Evolutionary conservation across 164 flowering plant species (phyloP).

Genomic region (Umbellularia californica): DNA sequence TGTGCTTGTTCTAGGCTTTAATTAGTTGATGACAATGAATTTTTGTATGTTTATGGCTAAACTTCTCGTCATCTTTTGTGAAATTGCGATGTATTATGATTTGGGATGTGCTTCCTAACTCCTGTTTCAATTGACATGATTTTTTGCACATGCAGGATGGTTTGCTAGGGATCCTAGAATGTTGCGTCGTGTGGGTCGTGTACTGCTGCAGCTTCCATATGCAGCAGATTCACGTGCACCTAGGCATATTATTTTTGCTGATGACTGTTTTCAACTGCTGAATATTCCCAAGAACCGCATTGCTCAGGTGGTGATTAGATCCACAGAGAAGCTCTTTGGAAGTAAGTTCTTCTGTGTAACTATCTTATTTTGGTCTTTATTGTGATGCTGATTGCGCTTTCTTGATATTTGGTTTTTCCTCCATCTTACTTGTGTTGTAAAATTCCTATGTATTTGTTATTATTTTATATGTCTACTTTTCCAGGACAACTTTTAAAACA

Average conservation of each 20-base stretch:
- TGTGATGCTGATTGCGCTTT: not conserved
- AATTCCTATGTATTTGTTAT: not conserved
- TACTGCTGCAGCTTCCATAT: constrained; percentile 71
- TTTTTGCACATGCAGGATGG: constrained; percentile 51
- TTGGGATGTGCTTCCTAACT: not conserved
- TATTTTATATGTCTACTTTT: constrained; percentile 6
- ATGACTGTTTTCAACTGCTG: constrained; percentile 66
- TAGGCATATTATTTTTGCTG: constrained; percentile 66
- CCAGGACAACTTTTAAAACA: constrained; percentile 76
- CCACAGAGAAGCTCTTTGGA: constrained; percentile 84
- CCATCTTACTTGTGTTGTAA: too few relatives aligned
- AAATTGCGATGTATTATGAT: not conserved
- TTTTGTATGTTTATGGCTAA: not conserved
- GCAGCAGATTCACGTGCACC: constrained; percentile 65
- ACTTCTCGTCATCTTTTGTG: not conserved
- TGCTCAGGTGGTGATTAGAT: constrained; percentile 57
- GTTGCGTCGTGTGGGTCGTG: constrained; percentile 78
- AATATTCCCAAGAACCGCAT: constrained; percentile 48
- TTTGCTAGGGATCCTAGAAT: constrained; percentile 80
- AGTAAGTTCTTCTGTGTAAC: constrained; percentile 47
- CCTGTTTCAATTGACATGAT: not conserved
- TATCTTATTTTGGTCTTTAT: not conserved
- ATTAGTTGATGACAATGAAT: too few relatives aligned
- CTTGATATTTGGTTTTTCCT: not conserved
- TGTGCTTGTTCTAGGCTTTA: too few relatives aligned